Evolutionary conservation across 495 filamentous ascomycete species (phyloP).

Genomic region (Aspergillus kassunensis): DNA sequence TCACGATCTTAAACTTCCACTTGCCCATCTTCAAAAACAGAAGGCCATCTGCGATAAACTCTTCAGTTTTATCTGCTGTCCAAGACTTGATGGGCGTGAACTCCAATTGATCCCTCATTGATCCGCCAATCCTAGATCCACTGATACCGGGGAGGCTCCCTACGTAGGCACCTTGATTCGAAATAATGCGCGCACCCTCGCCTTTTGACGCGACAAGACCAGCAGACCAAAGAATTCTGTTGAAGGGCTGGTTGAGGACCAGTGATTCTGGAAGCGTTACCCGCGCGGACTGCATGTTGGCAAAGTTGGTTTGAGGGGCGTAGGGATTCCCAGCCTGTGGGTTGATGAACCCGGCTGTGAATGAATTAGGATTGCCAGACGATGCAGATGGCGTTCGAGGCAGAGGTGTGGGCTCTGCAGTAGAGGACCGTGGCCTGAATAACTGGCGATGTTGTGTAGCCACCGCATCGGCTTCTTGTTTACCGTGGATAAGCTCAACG

Average conservation of each 20-base stretch:
- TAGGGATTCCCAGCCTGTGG: slow-evolving; percentile 38
- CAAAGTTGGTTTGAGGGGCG: slow-evolving; percentile 42
- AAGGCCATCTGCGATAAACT: slow-evolving; percentile 58
- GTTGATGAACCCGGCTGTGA: slow-evolving; percentile 25
- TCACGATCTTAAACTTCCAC: slow-evolving; percentile 70
- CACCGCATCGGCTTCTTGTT: slow-evolving; percentile 50
- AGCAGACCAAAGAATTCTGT: slow-evolving; percentile 61
- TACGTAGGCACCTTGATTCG: slow-evolving; percentile 58
- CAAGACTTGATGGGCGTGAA: slow-evolving; percentile 61
- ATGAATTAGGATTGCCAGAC: slow-evolving; percentile 18
- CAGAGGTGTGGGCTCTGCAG: slow-evolving; percentile 36
- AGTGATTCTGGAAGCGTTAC: slow-evolving; percentile 65
- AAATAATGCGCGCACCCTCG: slow-evolving; percentile 63
- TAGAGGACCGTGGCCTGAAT: slow-evolving; percentile 45
- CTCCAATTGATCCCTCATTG: slow-evolving; percentile 55
- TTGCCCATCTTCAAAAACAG: slow-evolving; percentile 75
- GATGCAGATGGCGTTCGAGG: slow-evolving; percentile 24
- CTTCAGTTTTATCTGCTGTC: slow-evolving; percentile 50
- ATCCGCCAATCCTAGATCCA: slow-evolving; percentile 13
- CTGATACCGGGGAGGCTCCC: slow-evolving; percentile 51
- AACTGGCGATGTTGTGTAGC: slow-evolving; percentile 56
- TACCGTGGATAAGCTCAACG: slow-evolving; percentile 72
- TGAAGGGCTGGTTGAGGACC: slow-evolving; percentile 57
- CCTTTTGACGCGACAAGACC: slow-evolving; percentile 61
- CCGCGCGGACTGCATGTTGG: slow-evolving; percentile 46